Evolutionary conservation across 2,329 filamentous ascomycete genomes (phyloP), one percentile per base, ranked within the genome.

Genomic region (Colletotrichum sp.): DNA sequence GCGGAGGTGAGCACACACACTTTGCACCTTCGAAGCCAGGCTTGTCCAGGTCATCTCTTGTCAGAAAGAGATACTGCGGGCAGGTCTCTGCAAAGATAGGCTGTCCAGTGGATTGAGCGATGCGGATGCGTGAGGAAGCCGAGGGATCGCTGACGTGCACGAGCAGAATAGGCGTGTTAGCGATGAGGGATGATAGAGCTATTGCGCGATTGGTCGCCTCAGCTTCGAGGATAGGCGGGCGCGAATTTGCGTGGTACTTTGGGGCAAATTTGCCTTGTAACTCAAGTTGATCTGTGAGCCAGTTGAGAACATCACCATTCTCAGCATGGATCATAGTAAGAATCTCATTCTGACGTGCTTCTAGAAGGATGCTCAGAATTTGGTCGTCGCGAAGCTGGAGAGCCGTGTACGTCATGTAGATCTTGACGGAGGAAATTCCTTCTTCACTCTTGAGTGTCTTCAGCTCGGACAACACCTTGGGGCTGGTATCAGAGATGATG

Each of bases 71-170:
- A 77, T 91, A 91, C 77, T 91, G 89, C 2, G 89, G 89, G 78
- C 89, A 91, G 1, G 89, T 91, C 80, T 91, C 89, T 6, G 89
- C 89, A 77, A 87, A 88, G 55, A 91, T 83, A 8, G 89, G 89
- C 67, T 89, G 83, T 0, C 87, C 87, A 80, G 81, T 69, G 60
- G 79, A 77, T 71, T 81, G 80, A 0, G 89, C 89, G 57, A 83
- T 79, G 67, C 87, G 85, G 78, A 90, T 90, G 69, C 87, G 85
- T 4, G 79, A 77, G 3, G 88, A 85, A 1, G 89, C 88, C 2
- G 82, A 82, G 2, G 88, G 88, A 6, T 86, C 87, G 69, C 85
- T 87, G 28, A 90, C 86, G 79, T 91, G 89, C 6, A 91, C 89
- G 34, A 91, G 85, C 6, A 90, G 81, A 72, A 90, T 90, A 0